These are phyloP conservation scores for Chalaropsis ovoidea DNA, from an alignment of 2,329 filamentous ascomycete genomes.

Conservation along the genomic window DNA sequence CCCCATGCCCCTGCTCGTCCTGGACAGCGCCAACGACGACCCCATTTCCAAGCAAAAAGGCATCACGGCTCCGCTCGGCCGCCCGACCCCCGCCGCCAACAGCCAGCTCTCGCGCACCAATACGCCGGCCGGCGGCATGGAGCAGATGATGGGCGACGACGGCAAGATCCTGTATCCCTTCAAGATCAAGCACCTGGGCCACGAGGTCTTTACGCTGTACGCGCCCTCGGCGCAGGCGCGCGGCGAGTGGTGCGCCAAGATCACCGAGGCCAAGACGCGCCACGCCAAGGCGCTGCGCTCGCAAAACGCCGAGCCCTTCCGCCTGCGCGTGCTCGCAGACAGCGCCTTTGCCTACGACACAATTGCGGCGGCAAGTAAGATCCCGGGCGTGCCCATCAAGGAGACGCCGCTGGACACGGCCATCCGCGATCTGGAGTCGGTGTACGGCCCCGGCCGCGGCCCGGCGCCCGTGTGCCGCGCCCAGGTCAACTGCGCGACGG, in stretches of 20 bases:
- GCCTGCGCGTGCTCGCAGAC: slow-evolving; percentile 82
- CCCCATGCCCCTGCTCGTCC: slow-evolving; percentile 86
- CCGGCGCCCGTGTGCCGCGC: slow-evolving; percentile 73
- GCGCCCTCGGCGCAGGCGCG: slow-evolving; percentile 65
- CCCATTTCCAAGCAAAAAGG: slow-evolving; percentile 76
- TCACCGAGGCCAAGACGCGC: slow-evolving; percentile 86
- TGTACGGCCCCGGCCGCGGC: slow-evolving; percentile 59
- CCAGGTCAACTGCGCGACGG: slow-evolving; percentile 83
- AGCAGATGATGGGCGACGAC: slow-evolving; percentile 45
- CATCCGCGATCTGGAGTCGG: slow-evolving; percentile 75
- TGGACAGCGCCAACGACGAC: slow-evolving; percentile 88
- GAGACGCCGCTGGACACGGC: slow-evolving; percentile 87
- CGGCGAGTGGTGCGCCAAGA: slow-evolving; percentile 84
- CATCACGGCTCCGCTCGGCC: slow-evolving; percentile 51
- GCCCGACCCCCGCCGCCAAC: slow-evolving; percentile 58
- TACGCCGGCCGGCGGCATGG: slow-evolving; percentile 30
- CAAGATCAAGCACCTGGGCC: slow-evolving; percentile 87
- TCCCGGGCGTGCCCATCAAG: slow-evolving; percentile 62
- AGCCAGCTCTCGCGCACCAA: slow-evolving; percentile 48
- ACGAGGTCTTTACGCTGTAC: slow-evolving; percentile 86
- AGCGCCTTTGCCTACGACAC: slow-evolving; percentile 76
- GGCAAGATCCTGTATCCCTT: slow-evolving; percentile 87
- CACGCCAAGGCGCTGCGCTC: slow-evolving; percentile 80
- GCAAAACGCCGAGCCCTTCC: slow-evolving; percentile 93
- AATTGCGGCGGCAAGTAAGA: slow-evolving; percentile 49